Evolutionary conservation across 495 filamentous ascomycete genomes (phyloP).

Genomic region (Astrocystis sublimbata): DNA sequence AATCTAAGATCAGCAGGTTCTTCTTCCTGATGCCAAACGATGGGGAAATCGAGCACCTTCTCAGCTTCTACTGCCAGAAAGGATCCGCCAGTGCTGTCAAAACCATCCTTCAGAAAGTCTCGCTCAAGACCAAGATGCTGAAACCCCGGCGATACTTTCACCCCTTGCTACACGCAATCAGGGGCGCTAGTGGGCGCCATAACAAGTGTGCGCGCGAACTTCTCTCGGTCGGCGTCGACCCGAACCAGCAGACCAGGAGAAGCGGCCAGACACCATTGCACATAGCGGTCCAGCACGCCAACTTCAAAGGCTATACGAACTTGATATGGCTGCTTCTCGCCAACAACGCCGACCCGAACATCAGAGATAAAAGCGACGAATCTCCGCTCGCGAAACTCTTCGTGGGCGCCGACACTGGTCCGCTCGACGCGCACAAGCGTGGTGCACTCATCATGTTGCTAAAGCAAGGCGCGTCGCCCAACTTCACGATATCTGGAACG

Average conservation of each 20-base stretch:
- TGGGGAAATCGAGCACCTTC: neutral
- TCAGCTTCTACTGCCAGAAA: neutral
- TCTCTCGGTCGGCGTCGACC: neutral
- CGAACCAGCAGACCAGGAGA: neutral
- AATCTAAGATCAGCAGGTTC: neutral
- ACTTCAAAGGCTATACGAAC: conserved; percentile 2
- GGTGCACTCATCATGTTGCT: neutral
- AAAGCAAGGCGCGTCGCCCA: neutral
- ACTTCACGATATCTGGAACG: neutral
- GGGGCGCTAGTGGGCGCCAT: neutral
- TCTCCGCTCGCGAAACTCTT: neutral
- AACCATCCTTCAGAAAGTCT: neutral
- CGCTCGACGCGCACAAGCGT: neutral
- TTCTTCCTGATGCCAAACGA: neutral
- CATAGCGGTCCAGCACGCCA: neutral
- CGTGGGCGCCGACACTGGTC: neutral
- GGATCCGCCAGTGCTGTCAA: neutral
- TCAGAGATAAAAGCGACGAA: neutral
- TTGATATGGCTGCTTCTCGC: neutral
- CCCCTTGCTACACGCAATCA: neutral
- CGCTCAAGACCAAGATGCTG: neutral
- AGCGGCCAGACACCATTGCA: neutral
- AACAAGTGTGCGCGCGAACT: conserved; percentile 1
- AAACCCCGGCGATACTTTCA: neutral
- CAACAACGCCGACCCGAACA: neutral